Percentiles rank a stretch among this genome's conserved stretches.
phyloP scores from a whole-genome alignment of 2,329 filamentous ascomycete species.

The Penicillium sp. region DNA sequence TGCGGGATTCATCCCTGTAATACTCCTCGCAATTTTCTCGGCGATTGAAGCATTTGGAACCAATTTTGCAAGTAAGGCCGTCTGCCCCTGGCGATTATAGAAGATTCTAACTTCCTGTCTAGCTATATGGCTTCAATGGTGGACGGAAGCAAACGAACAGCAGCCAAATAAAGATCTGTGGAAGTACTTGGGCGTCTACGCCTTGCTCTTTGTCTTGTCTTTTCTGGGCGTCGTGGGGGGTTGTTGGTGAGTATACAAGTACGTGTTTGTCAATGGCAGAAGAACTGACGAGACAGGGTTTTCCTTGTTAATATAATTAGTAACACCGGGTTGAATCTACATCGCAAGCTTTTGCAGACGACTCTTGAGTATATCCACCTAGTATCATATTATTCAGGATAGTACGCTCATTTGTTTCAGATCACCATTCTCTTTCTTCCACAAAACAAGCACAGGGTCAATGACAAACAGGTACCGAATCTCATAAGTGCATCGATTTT shows the following conservation, averaged over 20 bases:
- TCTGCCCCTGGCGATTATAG: neutral
- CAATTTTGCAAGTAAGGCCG: constrained; percentile 34
- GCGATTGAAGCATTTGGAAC: constrained; percentile 36
- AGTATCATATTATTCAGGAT: too few relatives aligned
- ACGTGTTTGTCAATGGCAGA: neutral
- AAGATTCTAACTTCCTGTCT: neutral
- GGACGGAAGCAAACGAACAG: constrained; percentile 1
- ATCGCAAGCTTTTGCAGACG: neutral
- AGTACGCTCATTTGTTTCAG: too few relatives aligned
- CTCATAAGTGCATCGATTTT: neutral
- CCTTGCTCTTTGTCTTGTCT: neutral
- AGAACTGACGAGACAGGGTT: neutral
- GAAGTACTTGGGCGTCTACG: constrained; percentile 6
- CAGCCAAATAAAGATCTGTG: constrained; percentile 1
- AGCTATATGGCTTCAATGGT: constrained; percentile 10
- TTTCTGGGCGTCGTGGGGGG: neutral
- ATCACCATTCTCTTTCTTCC: constrained; percentile 7
- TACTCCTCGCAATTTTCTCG: constrained; percentile 34
- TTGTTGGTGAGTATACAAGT: neutral
- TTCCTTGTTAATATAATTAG: neutral
- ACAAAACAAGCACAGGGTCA: constrained; percentile 4
- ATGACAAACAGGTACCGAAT: constrained; percentile 7
- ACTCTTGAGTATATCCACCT: neutral
- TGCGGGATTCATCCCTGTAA: constrained; percentile 32
- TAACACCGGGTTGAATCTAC: neutral